Percentiles rank a stretch among this genome's conserved stretches.
Evolutionary conservation across 2,329 filamentous ascomycete genomes (phyloP).

Genomic region (Blumeria graminis): DNA sequence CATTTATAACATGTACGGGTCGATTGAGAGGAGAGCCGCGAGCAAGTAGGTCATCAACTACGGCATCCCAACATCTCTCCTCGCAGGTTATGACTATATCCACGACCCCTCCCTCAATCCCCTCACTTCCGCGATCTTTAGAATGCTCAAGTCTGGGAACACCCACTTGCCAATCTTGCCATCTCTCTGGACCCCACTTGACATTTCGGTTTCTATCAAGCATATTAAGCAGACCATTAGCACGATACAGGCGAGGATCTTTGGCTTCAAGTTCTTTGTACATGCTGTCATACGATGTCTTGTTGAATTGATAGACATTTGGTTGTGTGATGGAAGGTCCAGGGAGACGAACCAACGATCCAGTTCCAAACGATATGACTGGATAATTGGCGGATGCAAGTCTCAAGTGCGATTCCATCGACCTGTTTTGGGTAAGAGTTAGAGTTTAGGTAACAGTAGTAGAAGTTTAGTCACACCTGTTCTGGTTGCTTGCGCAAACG

Average conservation of each 20-base stretch:
- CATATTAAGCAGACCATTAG: conserved; percentile 91
- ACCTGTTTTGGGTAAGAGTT: conserved; percentile 23
- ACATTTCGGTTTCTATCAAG: conserved; percentile 72
- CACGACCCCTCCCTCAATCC: conserved; percentile 71
- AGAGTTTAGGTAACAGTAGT: background rate
- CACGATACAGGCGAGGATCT: conserved; percentile 65
- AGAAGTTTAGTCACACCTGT: conserved; percentile 33
- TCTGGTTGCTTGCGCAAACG: conserved; percentile 97
- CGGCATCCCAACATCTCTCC: conserved; percentile 93
- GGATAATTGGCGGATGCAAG: conserved; percentile 71
- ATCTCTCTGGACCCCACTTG: conserved; percentile 89
- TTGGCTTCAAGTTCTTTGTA: conserved; percentile 75
- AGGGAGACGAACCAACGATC: conserved; percentile 77
- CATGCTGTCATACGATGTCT: conserved; percentile 84
- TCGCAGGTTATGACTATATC: conserved; percentile 95
- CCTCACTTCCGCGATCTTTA: conserved; percentile 50
- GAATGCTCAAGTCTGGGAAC: conserved; percentile 56
- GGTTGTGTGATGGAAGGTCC: conserved; percentile 79
- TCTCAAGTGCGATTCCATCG: conserved; percentile 97
- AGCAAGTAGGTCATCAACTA: conserved; percentile 75
- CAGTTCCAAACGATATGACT: conserved; percentile 95
- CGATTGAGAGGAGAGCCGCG: conserved; percentile 70
- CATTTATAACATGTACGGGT: conserved; percentile 92
- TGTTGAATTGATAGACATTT: conserved; percentile 97
- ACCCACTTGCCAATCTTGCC: conserved; percentile 91